phyloP scores from a whole-genome alignment of 2,329 filamentous ascomycete species.

The Penicillium glabrum region DNA sequence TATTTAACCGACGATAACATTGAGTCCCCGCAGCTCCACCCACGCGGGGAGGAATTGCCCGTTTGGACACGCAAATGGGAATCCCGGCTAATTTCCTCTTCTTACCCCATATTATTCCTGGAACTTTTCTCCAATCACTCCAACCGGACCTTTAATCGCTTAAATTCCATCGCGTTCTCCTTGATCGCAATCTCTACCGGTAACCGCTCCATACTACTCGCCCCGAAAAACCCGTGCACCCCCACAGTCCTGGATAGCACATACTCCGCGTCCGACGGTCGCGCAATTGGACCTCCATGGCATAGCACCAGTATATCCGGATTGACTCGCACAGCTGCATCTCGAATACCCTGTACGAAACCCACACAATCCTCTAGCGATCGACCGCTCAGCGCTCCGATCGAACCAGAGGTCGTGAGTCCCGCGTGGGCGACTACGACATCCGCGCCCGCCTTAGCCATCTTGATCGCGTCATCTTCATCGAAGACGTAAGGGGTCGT shows the following conservation, averaged over 20 bases:
- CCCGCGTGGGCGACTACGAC: conserved; percentile 69
- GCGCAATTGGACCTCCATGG: conserved; percentile 68
- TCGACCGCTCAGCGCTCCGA: conserved; percentile 63
- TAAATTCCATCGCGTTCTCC: conserved; percentile 57
- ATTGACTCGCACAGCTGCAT: conserved; percentile 58
- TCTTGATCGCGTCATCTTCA: conserved; percentile 59
- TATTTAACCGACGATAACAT: conserved; percentile 17
- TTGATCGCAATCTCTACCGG: conserved; percentile 68
- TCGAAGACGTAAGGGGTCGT: conserved; percentile 72
- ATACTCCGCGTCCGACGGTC: conserved; percentile 62
- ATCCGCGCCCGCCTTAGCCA: conserved; percentile 66
- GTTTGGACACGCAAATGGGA: conserved; percentile 14
- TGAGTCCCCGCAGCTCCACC: conserved; percentile 11
- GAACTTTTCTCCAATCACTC: conserved; percentile 5
- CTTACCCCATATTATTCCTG: not conserved
- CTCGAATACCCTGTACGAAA: conserved; percentile 63
- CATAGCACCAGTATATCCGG: conserved; percentile 66
- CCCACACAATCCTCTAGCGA: conserved; percentile 64
- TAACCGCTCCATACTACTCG: conserved; percentile 67
- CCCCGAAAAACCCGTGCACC: conserved; percentile 71
- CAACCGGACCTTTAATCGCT: conserved; percentile 35
- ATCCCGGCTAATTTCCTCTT: conserved; percentile 10
- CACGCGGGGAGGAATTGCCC: conserved; percentile 28
- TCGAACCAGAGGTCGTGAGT: conserved; percentile 63
- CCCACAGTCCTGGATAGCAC: conserved; percentile 61